Percentiles rank a stretch among this genome's conserved stretches.
Evolutionary conservation across 768 basidiomycete species (phyloP).

Genomic region (Cystoderma amianthinum): DNA sequence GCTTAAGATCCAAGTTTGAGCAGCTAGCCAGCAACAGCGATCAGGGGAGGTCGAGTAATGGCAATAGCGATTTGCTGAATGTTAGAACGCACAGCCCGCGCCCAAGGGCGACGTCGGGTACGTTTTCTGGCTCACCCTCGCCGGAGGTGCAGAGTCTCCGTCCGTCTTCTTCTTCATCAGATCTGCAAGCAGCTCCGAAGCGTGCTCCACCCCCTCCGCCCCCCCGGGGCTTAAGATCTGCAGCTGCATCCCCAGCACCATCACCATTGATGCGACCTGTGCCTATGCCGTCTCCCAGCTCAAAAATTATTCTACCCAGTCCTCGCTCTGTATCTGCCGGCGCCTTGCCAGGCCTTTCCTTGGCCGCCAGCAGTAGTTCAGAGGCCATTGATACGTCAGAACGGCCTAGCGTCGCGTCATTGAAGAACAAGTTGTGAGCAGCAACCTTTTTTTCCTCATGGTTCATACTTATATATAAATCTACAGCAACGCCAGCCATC

Average conservation of each 20-base stretch:
- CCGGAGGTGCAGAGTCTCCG: constrained; percentile 27
- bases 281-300: constrained; percentile 22
- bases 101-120: constrained; percentile 28
- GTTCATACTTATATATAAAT: constrained; percentile 8
- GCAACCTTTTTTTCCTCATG: constrained; percentile 4
- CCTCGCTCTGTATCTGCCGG: no score
- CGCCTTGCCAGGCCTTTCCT: no score
- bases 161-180: constrained; percentile 46
- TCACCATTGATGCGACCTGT: constrained; percentile 51
- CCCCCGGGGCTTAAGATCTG: constrained; percentile 24
- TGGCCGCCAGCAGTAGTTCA: no score
- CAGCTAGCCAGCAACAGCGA: constrained; percentile 34
- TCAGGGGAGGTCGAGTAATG: constrained; percentile 1
- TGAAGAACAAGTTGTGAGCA: constrained; percentile 18
- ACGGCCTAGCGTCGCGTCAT: constrained; percentile 9
- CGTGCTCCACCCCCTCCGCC: constrained; percentile 59
- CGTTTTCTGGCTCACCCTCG: constrained; percentile 17
- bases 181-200: constrained; percentile 35
- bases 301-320: constrained; percentile 3
- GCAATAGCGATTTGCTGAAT: constrained; percentile 14
- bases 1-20: constrained; percentile 66
- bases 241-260: constrained; percentile 33
- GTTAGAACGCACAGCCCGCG: constrained; percentile 30
- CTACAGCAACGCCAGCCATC: no score
- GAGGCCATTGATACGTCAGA: constrained; percentile 9